phyloP scores from a whole-genome alignment of 2,329 filamentous ascomycete genomes.

The Mycocentrospora acerina region DNA sequence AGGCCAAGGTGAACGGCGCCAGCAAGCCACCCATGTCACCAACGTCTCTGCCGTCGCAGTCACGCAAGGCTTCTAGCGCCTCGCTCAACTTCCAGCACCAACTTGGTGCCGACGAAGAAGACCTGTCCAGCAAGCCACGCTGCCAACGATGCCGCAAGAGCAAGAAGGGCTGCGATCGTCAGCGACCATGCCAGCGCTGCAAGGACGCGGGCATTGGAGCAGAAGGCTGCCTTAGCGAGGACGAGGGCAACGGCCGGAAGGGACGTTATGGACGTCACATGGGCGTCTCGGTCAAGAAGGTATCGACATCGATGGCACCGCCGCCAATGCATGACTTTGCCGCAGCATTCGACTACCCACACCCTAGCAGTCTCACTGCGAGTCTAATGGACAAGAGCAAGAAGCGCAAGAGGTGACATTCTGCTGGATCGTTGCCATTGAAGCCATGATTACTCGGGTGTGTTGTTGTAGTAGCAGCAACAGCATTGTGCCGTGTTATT shows the following conservation, averaged over 20 bases:
- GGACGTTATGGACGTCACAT: conserved; percentile 79
- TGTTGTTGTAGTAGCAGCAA: too few relatives aligned
- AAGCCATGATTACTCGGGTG: too few relatives aligned
- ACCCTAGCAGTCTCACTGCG: conserved; percentile 15
- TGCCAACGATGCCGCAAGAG: conserved; percentile 99
- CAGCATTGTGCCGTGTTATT: too few relatives aligned
- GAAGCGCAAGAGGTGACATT: conserved; percentile 67
- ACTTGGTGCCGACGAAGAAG: conserved; percentile 73
- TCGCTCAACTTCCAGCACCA: conserved; percentile 67
- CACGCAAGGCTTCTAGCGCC: conserved; percentile 73
- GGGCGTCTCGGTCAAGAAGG: conserved; percentile 66
- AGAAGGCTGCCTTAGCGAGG: conserved; percentile 94
- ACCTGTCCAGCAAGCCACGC: conserved; percentile 90
- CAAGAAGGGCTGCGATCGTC: conserved; percentile 98
- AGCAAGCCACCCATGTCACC: conserved; percentile 54
- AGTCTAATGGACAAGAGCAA: conserved; percentile 60
- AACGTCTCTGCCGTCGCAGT: conserved; percentile 65
- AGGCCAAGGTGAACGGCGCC: conserved; percentile 46
- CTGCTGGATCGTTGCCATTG: too few relatives aligned
- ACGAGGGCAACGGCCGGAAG: conserved; percentile 95
- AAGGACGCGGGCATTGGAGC: conserved; percentile 91
- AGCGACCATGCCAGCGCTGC: conserved; percentile 92
- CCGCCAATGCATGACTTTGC: conserved; percentile 37
- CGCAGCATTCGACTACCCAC: conserved; percentile 16
- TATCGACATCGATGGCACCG: conserved; percentile 37